Evolutionary conservation across 345 rosid species (phyloP).

Genomic region (Excoecaria agallocha): DNA sequence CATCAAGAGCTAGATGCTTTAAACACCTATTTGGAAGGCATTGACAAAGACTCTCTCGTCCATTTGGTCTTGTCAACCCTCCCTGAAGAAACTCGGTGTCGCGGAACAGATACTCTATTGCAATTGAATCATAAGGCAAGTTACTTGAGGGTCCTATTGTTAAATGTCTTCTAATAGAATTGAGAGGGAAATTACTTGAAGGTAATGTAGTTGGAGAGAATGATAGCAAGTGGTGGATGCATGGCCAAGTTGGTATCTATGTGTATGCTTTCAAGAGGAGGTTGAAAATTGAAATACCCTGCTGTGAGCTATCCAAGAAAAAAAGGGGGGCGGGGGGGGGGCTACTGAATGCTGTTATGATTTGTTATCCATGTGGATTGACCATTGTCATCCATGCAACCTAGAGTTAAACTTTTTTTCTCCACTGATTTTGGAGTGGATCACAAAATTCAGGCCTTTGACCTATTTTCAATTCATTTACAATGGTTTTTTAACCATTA

Average conservation of each 20-base stretch:
- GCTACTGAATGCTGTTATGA: not conserved
- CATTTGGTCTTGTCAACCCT: slow-evolving; percentile 81
- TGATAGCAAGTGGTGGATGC: not conserved
- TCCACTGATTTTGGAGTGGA: not conserved
- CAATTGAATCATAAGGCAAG: slow-evolving; percentile 78
- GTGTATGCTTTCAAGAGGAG: not conserved
- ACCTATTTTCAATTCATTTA: not conserved
- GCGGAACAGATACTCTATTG: slow-evolving; percentile 67
- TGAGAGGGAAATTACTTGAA: slow-evolving; percentile 50
- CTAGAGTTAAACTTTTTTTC: not conserved
- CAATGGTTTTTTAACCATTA: not conserved
- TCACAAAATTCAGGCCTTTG: not conserved
- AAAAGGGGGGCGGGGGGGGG: no score
- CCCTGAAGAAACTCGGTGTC: slow-evolving; percentile 75
- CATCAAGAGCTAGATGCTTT: slow-evolving; percentile 71
- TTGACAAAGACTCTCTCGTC: slow-evolving; percentile 63
- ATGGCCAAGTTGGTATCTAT: not conserved
- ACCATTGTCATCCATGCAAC: not conserved
- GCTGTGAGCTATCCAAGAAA: not conserved
- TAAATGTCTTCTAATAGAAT: slow-evolving; percentile 38
- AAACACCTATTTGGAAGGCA: slow-evolving; percentile 57
- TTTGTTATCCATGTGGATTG: not conserved
- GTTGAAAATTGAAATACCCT: not conserved
- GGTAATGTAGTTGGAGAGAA: not conserved
- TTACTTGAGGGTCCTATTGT: slow-evolving; percentile 3